A percentile compares a stretch with the other conserved stretches of the same genome.
These are phyloP conservation scores for Chenopodium berlandieri DNA, from an alignment of 148 eudicot species.

Conservation along the genomic window DNA sequence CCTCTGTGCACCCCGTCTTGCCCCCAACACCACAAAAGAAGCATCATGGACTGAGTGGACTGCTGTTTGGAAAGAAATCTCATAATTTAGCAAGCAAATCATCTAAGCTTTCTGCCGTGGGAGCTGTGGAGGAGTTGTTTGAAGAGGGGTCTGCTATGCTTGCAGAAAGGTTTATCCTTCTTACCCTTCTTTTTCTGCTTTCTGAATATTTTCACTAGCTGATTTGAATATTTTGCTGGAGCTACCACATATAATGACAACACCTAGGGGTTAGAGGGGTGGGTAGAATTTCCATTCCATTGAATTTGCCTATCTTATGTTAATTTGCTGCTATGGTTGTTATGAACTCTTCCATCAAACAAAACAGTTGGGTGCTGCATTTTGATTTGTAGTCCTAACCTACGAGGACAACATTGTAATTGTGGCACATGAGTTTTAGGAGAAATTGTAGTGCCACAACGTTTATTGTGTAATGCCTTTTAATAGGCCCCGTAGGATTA, in stretches of 20 bases:
- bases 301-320: not conserved
- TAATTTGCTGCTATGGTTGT: too few species aligned
- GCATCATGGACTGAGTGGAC: constrained; percentile 53
- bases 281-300: not conserved
- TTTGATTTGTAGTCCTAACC: not conserved
- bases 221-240: not conserved
- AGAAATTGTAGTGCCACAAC: not conserved
- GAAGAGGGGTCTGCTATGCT: constrained; percentile 99
- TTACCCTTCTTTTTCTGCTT: constrained; percentile 5
- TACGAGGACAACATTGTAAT: not conserved
- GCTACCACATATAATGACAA: not conserved
- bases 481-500: not conserved
- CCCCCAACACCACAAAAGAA: constrained; percentile 59
- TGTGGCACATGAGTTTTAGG: not conserved
- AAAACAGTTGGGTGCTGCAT: constrained; percentile 5
- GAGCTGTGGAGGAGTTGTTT: constrained; percentile 92
- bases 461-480: not conserved
- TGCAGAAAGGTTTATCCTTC: constrained; percentile 69
- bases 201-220: not conserved
- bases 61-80: constrained; percentile 62
- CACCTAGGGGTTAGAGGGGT: not conserved
- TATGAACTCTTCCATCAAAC: not conserved
- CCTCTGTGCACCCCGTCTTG: constrained; percentile 63
- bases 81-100: constrained; percentile 51
- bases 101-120: constrained; percentile 79